Evolutionary conservation across 768 basidiomycete genomes (phyloP).

Genomic region (Cubamyces lactineus): DNA sequence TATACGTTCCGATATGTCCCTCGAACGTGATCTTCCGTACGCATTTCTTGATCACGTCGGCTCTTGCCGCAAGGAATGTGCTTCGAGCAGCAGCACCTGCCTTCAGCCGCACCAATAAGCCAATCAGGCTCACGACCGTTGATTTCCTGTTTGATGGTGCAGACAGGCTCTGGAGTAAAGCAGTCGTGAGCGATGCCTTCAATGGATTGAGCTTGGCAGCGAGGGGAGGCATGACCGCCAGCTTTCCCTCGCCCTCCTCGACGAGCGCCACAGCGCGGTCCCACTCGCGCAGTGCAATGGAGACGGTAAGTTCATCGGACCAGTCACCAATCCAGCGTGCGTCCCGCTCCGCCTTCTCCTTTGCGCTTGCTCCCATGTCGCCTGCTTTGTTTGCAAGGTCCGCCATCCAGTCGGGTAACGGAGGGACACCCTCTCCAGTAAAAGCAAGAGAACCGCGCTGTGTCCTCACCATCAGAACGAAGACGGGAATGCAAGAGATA

Average conservation of each 20-base stretch:
- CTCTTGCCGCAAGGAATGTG: slow-evolving; percentile 81
- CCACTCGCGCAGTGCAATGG: slow-evolving; percentile 90
- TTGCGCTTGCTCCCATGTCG: slow-evolving; percentile 54
- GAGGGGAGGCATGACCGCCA: slow-evolving; percentile 55
- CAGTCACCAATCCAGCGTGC: slow-evolving; percentile 89
- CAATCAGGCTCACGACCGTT: slow-evolving; percentile 67
- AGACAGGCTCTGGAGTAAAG: slow-evolving; percentile 75
- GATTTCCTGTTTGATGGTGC: slow-evolving; percentile 79
- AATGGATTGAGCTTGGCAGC: slow-evolving; percentile 65
- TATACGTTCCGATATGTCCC: slow-evolving; percentile 83
- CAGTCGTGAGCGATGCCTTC: slow-evolving; percentile 65
- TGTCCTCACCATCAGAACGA: slow-evolving; percentile 2
- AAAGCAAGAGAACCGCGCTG: slow-evolving; percentile 41
- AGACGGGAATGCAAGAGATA: not conserved
- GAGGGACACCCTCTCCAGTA: slow-evolving; percentile 45
- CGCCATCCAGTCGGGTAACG: slow-evolving; percentile 77
- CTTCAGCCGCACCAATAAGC: slow-evolving; percentile 73
- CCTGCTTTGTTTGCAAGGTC: slow-evolving; percentile 65
- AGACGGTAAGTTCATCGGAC: slow-evolving; percentile 88
- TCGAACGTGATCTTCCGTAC: slow-evolving; percentile 90
- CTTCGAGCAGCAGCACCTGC: slow-evolving; percentile 78
- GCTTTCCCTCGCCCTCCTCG: slow-evolving; percentile 76
- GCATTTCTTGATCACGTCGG: slow-evolving; percentile 71
- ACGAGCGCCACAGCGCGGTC: slow-evolving; percentile 82
- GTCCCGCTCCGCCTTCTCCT: slow-evolving; percentile 80